A percentile compares a stretch with the other conserved stretches of the same genome.
Conservation (phyloP, 768 basidiomycete species). For the Agaricus sinodeliciosus region DNA sequence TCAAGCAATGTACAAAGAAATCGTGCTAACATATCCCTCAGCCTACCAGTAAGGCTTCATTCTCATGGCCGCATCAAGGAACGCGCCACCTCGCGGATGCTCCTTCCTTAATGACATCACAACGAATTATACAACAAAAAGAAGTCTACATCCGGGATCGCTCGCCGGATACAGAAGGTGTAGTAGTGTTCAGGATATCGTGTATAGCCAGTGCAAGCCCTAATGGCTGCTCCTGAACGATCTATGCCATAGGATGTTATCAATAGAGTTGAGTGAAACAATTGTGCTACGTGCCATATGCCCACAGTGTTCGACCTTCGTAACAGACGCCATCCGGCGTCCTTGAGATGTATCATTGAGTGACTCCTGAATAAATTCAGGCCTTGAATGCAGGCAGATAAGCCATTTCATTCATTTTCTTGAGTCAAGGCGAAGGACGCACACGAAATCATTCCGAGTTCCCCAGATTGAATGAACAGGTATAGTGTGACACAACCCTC, state of each 20-base stretch:
- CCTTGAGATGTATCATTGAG: slow-evolving; percentile 34
- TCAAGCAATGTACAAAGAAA: slow-evolving; percentile 20
- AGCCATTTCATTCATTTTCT: neutral
- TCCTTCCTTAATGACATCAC: too few species aligned
- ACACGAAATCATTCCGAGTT: slow-evolving; percentile 36
- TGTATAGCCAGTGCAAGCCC: slow-evolving; percentile 28
- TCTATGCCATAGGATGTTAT: slow-evolving; percentile 16
- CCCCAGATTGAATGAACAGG: slow-evolving; percentile 48
- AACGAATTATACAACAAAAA: neutral
- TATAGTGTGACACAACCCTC: slow-evolving; percentile 24
- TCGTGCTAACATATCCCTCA: slow-evolving; percentile 31
- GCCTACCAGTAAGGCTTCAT: too few species aligned
- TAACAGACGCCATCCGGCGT: slow-evolving; percentile 33
- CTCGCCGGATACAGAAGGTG: neutral
- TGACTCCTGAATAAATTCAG: slow-evolving; percentile 37
- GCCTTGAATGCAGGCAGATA: slow-evolving; percentile 23
- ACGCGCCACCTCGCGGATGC: too few species aligned
- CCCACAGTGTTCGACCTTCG: slow-evolving; percentile 35
- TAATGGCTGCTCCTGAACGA: slow-evolving; percentile 40
- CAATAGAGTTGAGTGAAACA: neutral
- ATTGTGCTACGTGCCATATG: slow-evolving; percentile 33
- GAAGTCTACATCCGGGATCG: slow-evolving; percentile 16
- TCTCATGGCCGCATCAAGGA: too few species aligned
- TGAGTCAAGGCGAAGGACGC: slow-evolving; percentile 11
- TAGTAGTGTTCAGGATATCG: slow-evolving; percentile 27